These are phyloP conservation scores for Dipteronia dyeriana DNA, from an alignment of 345 rosid genomes.

Conservation along the genomic window DNA sequence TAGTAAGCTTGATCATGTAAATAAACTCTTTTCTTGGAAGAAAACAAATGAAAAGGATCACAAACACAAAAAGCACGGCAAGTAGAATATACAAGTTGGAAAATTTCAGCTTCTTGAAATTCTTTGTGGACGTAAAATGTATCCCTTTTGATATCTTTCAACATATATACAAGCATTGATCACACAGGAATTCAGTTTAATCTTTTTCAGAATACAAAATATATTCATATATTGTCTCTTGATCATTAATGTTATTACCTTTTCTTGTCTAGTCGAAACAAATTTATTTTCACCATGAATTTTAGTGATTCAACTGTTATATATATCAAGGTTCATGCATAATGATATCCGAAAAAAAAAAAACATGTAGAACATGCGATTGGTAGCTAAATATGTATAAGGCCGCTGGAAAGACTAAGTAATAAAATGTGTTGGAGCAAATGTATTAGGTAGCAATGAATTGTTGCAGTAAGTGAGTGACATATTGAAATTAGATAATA, in stretches of 20 bases:
- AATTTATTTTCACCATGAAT: background rate
- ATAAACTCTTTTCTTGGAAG: constrained; percentile 30
- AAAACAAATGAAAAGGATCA: constrained; percentile 30
- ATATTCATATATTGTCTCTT: background rate
- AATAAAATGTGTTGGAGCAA: background rate
- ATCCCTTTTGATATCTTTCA: background rate
- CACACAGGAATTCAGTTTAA: constrained; percentile 1
- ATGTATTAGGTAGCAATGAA: background rate
- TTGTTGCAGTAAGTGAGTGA: background rate
- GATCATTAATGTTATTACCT: background rate
- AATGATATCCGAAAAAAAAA: background rate
- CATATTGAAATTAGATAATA: background rate
- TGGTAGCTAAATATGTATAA: background rate
- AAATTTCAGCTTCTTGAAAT: background rate
- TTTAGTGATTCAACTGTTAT: constrained; percentile 3
- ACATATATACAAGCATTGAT: background rate
- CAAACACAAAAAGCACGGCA: constrained; percentile 7
- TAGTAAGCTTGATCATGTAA: constrained; percentile 26
- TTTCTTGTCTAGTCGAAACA: background rate
- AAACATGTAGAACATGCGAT: background rate
- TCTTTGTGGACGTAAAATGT: background rate
- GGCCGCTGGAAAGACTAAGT: background rate
- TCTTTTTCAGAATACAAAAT: background rate
- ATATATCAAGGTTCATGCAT: constrained; percentile 5
- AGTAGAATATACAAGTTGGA: background rate